Conservation (phyloP, 306 rosid genomes). For the Cucumis cinereus region DNA sequence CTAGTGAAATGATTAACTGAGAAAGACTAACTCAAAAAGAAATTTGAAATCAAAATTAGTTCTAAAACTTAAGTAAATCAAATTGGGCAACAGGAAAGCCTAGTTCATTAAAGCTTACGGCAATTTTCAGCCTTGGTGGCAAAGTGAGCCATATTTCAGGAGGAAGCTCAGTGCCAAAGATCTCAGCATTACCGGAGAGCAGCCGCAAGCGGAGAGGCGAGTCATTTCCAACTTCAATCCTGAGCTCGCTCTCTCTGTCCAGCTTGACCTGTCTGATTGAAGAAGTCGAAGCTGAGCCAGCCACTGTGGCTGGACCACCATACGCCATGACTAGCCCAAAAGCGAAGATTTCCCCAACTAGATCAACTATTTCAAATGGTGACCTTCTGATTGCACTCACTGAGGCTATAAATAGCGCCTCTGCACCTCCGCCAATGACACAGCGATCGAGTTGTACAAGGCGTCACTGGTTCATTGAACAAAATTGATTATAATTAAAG, state of each 20-base stretch:
- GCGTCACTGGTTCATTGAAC: background rate
- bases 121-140: constrained; percentile 78
- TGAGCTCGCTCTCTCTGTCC: constrained; percentile 79
- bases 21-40: background rate
- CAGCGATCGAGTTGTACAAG: background rate
- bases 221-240: constrained; percentile 69
- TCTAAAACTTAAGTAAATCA: background rate
- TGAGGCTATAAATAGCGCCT: background rate
- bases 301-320: constrained; percentile 37
- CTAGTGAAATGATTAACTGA: background rate
- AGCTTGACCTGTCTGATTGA: constrained; percentile 53
- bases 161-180: constrained; percentile 86
- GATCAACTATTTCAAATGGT: background rate
- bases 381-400: background rate
- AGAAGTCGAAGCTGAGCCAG: constrained; percentile 34
- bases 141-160: constrained; percentile 85
- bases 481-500: background rate
- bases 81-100: background rate
- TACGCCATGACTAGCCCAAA: constrained; percentile 30
- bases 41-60: background rate
- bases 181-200: constrained; percentile 77
- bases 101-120: constrained; percentile 24
- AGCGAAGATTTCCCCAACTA: background rate
- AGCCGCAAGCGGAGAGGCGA: constrained; percentile 69
- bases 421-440: background rate